Evolutionary conservation across 805 yeast species (phyloP).

Genomic region (Candida glaebosa): DNA sequence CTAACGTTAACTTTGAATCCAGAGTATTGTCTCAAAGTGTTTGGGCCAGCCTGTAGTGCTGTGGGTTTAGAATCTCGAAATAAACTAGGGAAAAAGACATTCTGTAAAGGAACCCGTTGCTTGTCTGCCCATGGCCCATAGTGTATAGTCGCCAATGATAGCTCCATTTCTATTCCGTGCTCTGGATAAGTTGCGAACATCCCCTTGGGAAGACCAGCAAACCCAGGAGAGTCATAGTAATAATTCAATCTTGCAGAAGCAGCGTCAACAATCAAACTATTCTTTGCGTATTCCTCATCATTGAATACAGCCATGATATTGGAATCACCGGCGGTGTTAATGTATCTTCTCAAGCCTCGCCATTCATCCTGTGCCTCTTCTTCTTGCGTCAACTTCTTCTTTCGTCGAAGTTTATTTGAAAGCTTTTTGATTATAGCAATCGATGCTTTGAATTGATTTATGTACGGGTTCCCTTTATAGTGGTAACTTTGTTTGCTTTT

Average conservation of each 20-base stretch:
- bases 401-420: conserved; percentile 6
- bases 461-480: conserved; percentile 10
- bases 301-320: conserved; percentile 27
- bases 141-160: conserved; percentile 62
- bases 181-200: conserved; percentile 19
- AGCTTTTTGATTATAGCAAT: conserved; percentile 9
- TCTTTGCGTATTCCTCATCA: conserved; percentile 78
- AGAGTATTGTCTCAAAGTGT: conserved; percentile 52
- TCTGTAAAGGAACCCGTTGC: conserved; percentile 65
- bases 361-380: conserved; percentile 39
- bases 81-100: conserved; percentile 63
- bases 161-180: conserved; percentile 54
- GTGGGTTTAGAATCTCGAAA: conserved; percentile 51
- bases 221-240: conserved; percentile 72
- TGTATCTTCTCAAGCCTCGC: conserved; percentile 76
- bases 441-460: conserved; percentile 14
- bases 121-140: conserved; percentile 98
- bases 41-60: conserved; percentile 34
- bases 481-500: conserved; percentile 3
- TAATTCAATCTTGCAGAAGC: conserved; percentile 52
- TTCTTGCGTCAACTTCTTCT: conserved; percentile 5
- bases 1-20: conserved; percentile 54
- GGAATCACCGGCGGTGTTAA: conserved; percentile 31
- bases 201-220: conserved; percentile 8
- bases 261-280: conserved; percentile 64